Evolutionary conservation across 768 basidiomycete species (phyloP), one percentile per base, ranked within the genome.

Genomic region (Lenzites betulinus): DNA sequence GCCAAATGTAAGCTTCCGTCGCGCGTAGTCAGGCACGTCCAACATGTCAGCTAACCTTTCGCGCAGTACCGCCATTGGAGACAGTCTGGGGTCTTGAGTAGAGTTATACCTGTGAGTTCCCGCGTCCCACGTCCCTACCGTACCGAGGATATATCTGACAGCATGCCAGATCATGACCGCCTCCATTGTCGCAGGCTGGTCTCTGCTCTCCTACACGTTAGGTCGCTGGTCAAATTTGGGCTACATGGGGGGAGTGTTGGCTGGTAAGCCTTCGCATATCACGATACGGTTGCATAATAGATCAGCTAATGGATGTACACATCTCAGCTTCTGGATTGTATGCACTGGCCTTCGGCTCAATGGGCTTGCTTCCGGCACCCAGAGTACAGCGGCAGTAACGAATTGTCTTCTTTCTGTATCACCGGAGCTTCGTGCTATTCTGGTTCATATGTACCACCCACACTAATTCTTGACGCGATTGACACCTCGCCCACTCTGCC

Each of bases 41-140:
- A 16, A 28, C 48, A 50, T 20, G 39, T 50, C 38, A 50, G 20
- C 44, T 25, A 50, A 42, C 46, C 15, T 13, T 22, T 51, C 66
- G 35, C 38, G 51, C 68, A 92, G 90, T 92, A 89, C 68, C 84
- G 79, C 48, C 81, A 83, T 16, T 92, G 90, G 90, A 78, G 87
- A 65, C 77, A 88, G 65, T 90, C 89, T 5, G 85, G 85, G 22
- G 74, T 84, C 22, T 73, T 92, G 30, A 88, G 88, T 1, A 81
- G 78, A 2, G 82, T 88, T 9, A 89, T 92, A 64, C 90, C 89
- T 30, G 82, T 77, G 46, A 22, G 73, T 64, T 16, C 33, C 49
- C 4, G 20, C 46, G 54, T 22, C 22, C 9, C 12, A 25, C 44
- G 44, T n/a, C 11, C 13, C 20, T 36, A 49, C 54, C 3, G 33